A percentile compares a stretch with the other conserved stretches of the same genome.
These are phyloP conservation scores for Fusarium buxicola DNA, from an alignment of 2,329 filamentous ascomycete species.

Conservation along the genomic window DNA sequence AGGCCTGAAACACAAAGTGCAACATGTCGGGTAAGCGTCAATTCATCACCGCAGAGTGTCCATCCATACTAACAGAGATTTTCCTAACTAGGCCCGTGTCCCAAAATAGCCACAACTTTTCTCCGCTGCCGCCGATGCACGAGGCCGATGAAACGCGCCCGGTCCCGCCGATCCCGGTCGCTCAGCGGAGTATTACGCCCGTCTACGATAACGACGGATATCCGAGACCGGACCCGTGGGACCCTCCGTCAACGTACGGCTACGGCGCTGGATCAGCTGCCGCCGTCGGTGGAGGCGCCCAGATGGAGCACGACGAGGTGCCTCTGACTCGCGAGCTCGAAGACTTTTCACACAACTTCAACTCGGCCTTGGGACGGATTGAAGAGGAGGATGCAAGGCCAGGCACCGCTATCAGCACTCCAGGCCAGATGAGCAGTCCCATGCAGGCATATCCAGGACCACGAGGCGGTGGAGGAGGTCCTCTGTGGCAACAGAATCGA, in stretches of 20 bases:
- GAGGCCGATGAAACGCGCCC: constrained; percentile 42
- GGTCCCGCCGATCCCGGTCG: constrained; percentile 32
- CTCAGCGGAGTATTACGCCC: constrained; percentile 35
- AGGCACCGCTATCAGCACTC: constrained; percentile 34
- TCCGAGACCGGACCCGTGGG: constrained; percentile 37
- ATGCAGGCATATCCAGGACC: constrained; percentile 40
- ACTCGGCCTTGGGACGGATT: constrained; percentile 54
- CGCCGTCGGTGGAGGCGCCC: constrained; percentile 42
- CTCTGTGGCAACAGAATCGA: constrained; percentile 67
- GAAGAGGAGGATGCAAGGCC: constrained; percentile 48
- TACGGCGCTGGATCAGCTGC: constrained; percentile 23
- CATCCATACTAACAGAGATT: constrained; percentile 33
- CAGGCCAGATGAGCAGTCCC: constrained; percentile 34
- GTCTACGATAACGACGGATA: constrained; percentile 25
- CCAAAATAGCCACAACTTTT: constrained; percentile 41
- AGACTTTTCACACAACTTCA: constrained; percentile 59
- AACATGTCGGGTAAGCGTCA: constrained; percentile 56
- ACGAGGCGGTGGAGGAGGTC: constrained; percentile 50
- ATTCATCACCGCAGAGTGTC: constrained; percentile 2
- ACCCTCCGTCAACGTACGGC: constrained; percentile 28
- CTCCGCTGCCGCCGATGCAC: constrained; percentile 46
- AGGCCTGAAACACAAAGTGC: constrained; percentile 52
- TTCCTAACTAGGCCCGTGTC: constrained; percentile 44
- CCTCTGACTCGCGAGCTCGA: constrained; percentile 57
- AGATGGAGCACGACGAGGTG: constrained; percentile 51